These are phyloP conservation scores for Cyberlindnera maritima DNA, from an alignment of 805 yeast species.

Conservation along the genomic window DNA sequence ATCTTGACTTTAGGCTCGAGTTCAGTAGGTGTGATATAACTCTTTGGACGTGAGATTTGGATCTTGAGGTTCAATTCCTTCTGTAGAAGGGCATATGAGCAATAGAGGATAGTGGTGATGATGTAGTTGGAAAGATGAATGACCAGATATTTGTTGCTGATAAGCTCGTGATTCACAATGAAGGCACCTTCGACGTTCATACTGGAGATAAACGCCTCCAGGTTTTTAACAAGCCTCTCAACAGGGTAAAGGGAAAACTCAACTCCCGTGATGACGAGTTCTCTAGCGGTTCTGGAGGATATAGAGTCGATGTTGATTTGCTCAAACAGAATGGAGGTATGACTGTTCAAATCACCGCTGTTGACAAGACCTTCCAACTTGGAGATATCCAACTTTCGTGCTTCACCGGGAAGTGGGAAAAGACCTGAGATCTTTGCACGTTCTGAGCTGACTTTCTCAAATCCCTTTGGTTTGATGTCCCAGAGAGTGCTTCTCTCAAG, in stretches of 20 bases:
- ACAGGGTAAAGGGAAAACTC: constrained; percentile 29
- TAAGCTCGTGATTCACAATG: constrained; percentile 31
- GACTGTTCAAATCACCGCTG: constrained; percentile 29
- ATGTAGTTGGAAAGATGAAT: constrained; percentile 49
- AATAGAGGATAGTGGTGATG: constrained; percentile 53
- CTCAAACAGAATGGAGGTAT: constrained; percentile 34
- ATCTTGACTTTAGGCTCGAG: constrained; percentile 1
- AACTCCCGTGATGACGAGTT: constrained; percentile 30
- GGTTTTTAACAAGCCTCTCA: constrained; percentile 40
- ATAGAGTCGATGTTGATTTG: constrained; percentile 29
- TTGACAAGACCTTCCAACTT: constrained; percentile 30
- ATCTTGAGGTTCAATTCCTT: constrained; percentile 31
- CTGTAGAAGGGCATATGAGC: constrained; percentile 39
- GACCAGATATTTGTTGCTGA: constrained; percentile 38
- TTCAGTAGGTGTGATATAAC: constrained; percentile 37
- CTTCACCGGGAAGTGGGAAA: constrained; percentile 72
- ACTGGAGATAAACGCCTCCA: constrained; percentile 43
- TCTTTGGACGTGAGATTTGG: constrained; percentile 42
- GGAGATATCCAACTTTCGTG: constrained; percentile 33
- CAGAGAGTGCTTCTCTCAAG: constrained; percentile 56
- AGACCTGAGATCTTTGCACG: constrained; percentile 77
- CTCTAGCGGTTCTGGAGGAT: constrained; percentile 28
- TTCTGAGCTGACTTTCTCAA: constrained; percentile 70
- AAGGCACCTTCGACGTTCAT: constrained; percentile 43
- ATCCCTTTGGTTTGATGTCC: constrained; percentile 72